Base-by-base conservation (phyloP, 148 eudicot genomes). In the Cornus kousa region DNA sequence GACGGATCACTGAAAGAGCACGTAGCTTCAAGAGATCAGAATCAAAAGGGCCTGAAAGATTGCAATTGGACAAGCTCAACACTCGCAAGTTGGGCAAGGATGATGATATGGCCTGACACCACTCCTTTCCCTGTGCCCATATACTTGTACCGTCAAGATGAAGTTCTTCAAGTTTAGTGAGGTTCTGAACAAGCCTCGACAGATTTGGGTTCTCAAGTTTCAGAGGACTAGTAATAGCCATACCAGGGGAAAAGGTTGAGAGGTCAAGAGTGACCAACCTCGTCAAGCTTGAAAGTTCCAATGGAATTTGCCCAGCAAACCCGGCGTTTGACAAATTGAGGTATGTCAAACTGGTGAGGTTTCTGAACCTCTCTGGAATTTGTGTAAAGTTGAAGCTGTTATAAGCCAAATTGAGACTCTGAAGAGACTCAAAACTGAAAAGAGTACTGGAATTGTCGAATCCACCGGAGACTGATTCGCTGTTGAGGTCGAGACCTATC, bases 241-340 rank as follows among this genome's bases (percentile, higher is more conserved):
- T n/a, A n/a, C n/a, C 55, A 24, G 53, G 14, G 16, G 31, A 8
- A 66, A 23, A 22, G 19, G 2, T 31, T 14, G 86, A 78, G 62
- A 84, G 14, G 57, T 81, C 84, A 20, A 81, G 74, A 31, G 24
- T 62, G 2, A 55, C 79, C 40, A 80, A 76, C 31, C 48, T 78
- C 28, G 62, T 77, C 85, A 87, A 2, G 1, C 5, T 33, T 1
- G 85, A 76, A 0, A 87, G 60, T 32, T 59, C 87, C 17, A 71
- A 48, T 1, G 89, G 89, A 14, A 87, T 71, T 59, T 87, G 85
- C 68, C 85, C 87, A 2, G 8, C 24, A 62, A 87, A 84, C 10
- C 77, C 81, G 12, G 85, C 46, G 9, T 76, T 20, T 37, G 89
- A 86, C 77, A 86, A 39, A 67, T 86, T 80, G 35, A 86, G 67